Conservation (phyloP, 805 yeast species). For the Kodamaea nitidulidarum region DNA sequence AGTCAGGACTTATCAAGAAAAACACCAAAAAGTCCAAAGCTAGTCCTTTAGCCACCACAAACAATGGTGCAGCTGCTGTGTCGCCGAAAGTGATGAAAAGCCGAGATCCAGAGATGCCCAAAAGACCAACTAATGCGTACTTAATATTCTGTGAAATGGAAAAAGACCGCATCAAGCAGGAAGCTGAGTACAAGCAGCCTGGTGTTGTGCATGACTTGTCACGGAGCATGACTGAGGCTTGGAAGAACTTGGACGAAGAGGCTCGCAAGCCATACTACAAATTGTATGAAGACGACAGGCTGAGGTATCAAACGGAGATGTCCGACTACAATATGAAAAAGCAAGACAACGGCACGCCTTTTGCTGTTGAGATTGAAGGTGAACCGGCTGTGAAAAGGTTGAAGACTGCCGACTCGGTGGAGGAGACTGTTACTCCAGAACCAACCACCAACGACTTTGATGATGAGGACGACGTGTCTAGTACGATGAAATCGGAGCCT, state of each 20-base stretch:
- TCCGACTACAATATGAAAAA: constrained; percentile 42
- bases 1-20: constrained; percentile 20
- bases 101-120: constrained; percentile 83
- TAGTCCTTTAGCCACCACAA: constrained; percentile 9
- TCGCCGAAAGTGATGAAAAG: constrained; percentile 31
- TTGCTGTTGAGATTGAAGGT: constrained; percentile 2
- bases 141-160: constrained; percentile 82
- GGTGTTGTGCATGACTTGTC: constrained; percentile 61
- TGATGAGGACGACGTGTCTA: constrained; percentile 6
- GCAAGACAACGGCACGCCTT: constrained; percentile 9
- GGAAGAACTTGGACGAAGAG: constrained; percentile 72
- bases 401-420: constrained; percentile 5
- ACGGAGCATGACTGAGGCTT: constrained; percentile 74
- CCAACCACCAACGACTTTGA: constrained; percentile 6
- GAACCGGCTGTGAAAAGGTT: constrained; percentile 6
- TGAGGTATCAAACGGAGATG: constrained; percentile 72
- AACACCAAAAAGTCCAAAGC: constrained; percentile 16
- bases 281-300: constrained; percentile 72
- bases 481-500: constrained; percentile 4
- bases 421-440: constrained; percentile 8
- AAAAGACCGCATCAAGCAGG: constrained; percentile 64
- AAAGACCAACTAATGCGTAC: constrained; percentile 87
- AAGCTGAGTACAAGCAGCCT: constrained; percentile 48
- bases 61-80: constrained; percentile 22
- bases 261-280: constrained; percentile 71